phyloP scores from a whole-genome alignment of 176 grass and related monocot species.

The Urochloa ruziziensis region DNA sequence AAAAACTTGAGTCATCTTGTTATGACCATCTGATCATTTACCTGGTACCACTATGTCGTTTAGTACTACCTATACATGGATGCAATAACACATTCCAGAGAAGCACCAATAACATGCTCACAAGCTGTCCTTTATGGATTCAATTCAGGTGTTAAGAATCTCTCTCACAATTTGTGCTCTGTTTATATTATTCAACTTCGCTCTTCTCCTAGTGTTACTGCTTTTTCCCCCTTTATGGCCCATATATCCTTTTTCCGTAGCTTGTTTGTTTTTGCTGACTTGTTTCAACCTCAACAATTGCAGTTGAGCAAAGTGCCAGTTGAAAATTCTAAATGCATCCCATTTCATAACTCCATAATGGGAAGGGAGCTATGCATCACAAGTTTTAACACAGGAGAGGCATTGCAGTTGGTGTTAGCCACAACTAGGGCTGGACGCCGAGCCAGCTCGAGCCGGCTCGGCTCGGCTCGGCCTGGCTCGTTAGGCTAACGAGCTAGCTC shows the following conservation, averaged over 20 bases:
- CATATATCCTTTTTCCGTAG: neutral
- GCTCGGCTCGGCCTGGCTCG: no score
- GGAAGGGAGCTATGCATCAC: slow-evolving; percentile 64
- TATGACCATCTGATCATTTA: no score
- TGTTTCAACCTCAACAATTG: slow-evolving; percentile 16
- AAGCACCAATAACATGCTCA: neutral
- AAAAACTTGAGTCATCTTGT: slow-evolving; percentile 1
- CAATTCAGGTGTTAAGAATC: neutral
- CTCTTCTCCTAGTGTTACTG: neutral
- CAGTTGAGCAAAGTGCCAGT: slow-evolving; percentile 69
- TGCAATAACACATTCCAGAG: neutral
- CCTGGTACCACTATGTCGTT: neutral
- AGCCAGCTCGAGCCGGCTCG: no score
- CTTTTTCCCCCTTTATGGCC: neutral
- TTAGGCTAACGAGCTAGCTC: no score
- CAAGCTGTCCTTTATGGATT: neutral
- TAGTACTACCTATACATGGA: neutral
- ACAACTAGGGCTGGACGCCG: no score
- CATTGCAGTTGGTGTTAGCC: slow-evolving; percentile 37
- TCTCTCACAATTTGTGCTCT: neutral
- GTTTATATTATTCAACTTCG: neutral
- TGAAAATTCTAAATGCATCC: slow-evolving; percentile 20
- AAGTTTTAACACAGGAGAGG: slow-evolving; percentile 18
- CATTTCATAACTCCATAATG: slow-evolving; percentile 69
- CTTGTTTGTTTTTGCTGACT: slow-evolving; percentile 15